Evolutionary conservation across 805 yeast genomes (phyloP), one percentile per base, ranked within the genome.

Genomic region (Candida mattraensis): DNA sequence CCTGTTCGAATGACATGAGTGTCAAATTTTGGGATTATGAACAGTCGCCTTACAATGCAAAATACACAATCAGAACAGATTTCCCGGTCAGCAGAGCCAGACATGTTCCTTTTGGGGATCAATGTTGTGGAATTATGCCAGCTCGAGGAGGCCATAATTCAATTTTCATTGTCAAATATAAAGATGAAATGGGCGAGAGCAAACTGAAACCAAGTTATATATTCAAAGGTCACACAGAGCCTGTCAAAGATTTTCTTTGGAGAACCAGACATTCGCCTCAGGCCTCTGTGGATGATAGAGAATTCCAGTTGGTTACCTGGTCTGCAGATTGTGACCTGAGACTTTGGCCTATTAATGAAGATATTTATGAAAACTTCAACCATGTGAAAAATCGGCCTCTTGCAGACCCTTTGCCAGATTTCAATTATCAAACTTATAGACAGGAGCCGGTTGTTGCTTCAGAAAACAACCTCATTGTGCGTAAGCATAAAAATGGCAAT

Each of bases 251-350:
- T 54, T 88, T 91, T 53, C 64, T 88, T 1, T 91, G 96, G 96
- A 69, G 98, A 45, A 66, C 77, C 6, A 69, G 87, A 23, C 74
- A 78, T 38, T 57, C 70, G 1, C 57, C 66, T 3, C 40, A 57
- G 22, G 56, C 67, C 2, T 58, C 53, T 0, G 50, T 73, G 10
- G 81, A 80, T 47, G 87, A 86, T 63, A 68, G 91, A 36, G 96
- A 89, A 40, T 93, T 77, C 54, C 98, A 93, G 58, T 60, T 93
- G 32, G 91, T 93, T 1, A 87, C 98, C 0, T 91, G 98, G 97
- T 82, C 95, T 1, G 80, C 85, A 33, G 98, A 93, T 55, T 76
- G 80, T 47, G 95, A 87, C 54, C 64, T 93, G 40, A 69, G 89
- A 42, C 61, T 89, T 30, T 91, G 97, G 97, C 83, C 87, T 0